Evolutionary conservation across 2,329 filamentous ascomycete genomes (phyloP), one percentile per base, ranked within the genome.

Genomic region (Arthrobotrys sphaeroides): DNA sequence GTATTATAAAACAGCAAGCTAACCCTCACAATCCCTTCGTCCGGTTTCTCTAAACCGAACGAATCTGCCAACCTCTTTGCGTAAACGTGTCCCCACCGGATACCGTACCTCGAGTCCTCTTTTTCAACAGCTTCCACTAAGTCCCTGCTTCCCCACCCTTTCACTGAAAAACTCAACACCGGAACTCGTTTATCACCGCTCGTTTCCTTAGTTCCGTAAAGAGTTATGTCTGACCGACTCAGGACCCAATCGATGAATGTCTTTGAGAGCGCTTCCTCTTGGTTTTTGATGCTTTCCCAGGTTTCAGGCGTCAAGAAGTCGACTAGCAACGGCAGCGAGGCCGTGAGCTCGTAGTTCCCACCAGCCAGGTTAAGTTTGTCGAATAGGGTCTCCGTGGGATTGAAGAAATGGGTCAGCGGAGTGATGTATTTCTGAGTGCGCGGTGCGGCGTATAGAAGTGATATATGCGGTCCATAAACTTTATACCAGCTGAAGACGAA

Each of bases 401-500:
- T 77, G 22, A 78, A 78, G 31, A 77, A 79, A 67, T 79, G 77
- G 16, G 79, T 79, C 6, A 89, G 81, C 0, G 88, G 87, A 3
- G 82, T 82, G 65, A 93, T 83, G 53, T 85, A 81, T 13, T 85
- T 79, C 73, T 88, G 88, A 0, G 82, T 79, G 3, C 84, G 83
- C 2, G 65, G 59, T 22, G 87, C 87, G 3, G 87, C 90, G 80
- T 92, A 94, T 0, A 94, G 83, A 77, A 90, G 87, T 0, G 90
- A 86, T 0, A 93, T 85, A 78, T 94, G 91, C 0, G 91, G 91
- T 0, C 91, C 91, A 80, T 91, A 94, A 1, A 93, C 88, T 81
- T 94, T 94, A 83, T 94, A 94, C 91, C 91, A 94, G 0, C 86
- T 89, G 80, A 94, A 92, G n/a, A 85, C 83, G 81, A 94, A 94